These are phyloP conservation scores for Orbilia blumenaviensis DNA, from an alignment of 2,329 filamentous ascomycete genomes.

Conservation along the genomic window DNA sequence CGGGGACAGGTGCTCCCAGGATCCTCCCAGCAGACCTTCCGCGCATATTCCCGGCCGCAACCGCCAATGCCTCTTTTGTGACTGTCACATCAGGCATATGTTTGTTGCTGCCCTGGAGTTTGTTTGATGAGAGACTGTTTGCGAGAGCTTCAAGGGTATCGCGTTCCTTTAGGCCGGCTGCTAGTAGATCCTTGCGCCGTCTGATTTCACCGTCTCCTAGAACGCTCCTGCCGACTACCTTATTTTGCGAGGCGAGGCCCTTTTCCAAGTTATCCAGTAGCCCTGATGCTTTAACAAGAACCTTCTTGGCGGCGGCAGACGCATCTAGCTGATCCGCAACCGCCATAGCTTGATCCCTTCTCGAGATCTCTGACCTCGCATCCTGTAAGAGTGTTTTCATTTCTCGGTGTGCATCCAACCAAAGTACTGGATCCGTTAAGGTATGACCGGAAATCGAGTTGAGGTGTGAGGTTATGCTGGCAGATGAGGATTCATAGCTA, in stretches of 20 bases:
- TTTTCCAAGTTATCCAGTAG: slow-evolving; percentile 63
- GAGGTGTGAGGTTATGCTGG: slow-evolving; percentile 64
- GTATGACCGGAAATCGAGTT: slow-evolving; percentile 61
- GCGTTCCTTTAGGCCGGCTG: slow-evolving; percentile 75
- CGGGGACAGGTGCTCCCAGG: slow-evolving; percentile 75
- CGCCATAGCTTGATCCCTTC: slow-evolving; percentile 70
- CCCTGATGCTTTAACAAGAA: slow-evolving; percentile 73
- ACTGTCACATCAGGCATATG: not conserved
- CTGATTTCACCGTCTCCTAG: slow-evolving; percentile 71
- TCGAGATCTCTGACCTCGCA: slow-evolving; percentile 72
- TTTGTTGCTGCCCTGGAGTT: slow-evolving; percentile 59
- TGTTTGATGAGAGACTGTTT: slow-evolving; percentile 68
- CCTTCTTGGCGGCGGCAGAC: slow-evolving; percentile 77
- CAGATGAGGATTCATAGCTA: slow-evolving; percentile 60
- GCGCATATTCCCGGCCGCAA: slow-evolving; percentile 44
- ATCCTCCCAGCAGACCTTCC: slow-evolving; percentile 68
- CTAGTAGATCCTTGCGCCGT: slow-evolving; percentile 74
- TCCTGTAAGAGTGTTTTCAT: slow-evolving; percentile 77
- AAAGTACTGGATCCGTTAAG: slow-evolving; percentile 72
- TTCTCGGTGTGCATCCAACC: slow-evolving; percentile 79
- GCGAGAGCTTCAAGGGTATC: slow-evolving; percentile 79
- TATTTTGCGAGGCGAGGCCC: slow-evolving; percentile 15
- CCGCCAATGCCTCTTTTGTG: slow-evolving; percentile 56
- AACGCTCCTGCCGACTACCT: not conserved
- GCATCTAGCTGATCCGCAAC: slow-evolving; percentile 70